Conservation (phyloP, 306 rosid genomes). For the Arachis hypogaea region DNA sequence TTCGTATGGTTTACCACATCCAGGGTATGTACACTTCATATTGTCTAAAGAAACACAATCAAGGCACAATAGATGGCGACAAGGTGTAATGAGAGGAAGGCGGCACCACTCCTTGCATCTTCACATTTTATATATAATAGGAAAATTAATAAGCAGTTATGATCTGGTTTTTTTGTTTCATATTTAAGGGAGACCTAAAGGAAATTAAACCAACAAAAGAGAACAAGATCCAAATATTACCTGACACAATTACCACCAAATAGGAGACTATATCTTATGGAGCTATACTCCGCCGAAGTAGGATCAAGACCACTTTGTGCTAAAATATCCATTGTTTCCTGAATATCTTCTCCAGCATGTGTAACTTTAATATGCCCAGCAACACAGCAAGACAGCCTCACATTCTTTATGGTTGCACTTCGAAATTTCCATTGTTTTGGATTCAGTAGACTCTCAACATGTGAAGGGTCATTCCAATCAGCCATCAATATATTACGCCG, state of each 20-base stretch:
- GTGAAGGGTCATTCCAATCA: slow-evolving; percentile 98
- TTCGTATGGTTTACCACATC: slow-evolving; percentile 76
- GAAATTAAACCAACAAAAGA: slow-evolving; percentile 28
- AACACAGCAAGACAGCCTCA: slow-evolving; percentile 94
- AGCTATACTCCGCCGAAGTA: slow-evolving; percentile 69
- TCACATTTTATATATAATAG: slow-evolving; percentile 29
- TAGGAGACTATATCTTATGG: slow-evolving; percentile 68
- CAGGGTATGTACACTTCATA: slow-evolving; percentile 83
- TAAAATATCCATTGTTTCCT: slow-evolving; percentile 92
- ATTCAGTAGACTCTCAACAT: slow-evolving; percentile 92
- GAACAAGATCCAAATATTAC: slow-evolving; percentile 51
- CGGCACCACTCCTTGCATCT: slow-evolving; percentile 98
- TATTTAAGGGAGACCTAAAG: not conserved
- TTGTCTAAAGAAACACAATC: slow-evolving; percentile 87
- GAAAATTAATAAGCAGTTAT: slow-evolving; percentile 23
- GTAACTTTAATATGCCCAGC: slow-evolving; percentile 97
- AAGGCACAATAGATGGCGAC: slow-evolving; percentile 88
- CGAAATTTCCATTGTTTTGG: slow-evolving; percentile 93
- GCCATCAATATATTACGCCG: slow-evolving; percentile 94
- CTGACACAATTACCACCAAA: slow-evolving; percentile 81
- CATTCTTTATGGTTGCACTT: slow-evolving; percentile 71
- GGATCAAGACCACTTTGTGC: slow-evolving; percentile 74
- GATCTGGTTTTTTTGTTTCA: no score
- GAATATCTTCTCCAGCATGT: slow-evolving; percentile 96
- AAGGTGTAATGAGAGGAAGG: slow-evolving; percentile 89